Evolutionary conservation across 305 asterid genomes (phyloP), one percentile per base, ranked within the genome.

Genomic region (Coffea humblotiana): DNA sequence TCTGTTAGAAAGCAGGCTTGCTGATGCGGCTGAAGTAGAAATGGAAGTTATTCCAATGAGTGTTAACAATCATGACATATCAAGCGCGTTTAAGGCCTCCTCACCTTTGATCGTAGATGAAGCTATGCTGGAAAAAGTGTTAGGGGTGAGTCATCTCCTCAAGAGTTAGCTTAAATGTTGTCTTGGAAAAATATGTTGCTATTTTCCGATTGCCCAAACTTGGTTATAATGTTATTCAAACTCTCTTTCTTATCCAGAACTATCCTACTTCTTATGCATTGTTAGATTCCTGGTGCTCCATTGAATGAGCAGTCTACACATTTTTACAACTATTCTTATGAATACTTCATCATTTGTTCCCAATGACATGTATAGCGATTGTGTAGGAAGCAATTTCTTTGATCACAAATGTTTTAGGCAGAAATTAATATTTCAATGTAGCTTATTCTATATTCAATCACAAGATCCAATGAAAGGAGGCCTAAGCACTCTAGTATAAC

Each of bases 11-110:
- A 88, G 91, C 82, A 93, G 96, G 85, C 89, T 96, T 69, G 93
- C 95, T 81, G 97, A 91, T 83, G 97, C 90, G 81, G 96, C 96
- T 85, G 99, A 94, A 87, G 97, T 94, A 78, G 99, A 96, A 88
- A 91, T 94, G 98, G 99, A 96, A 89, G 97, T 96, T 78, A 94
- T 96, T 72, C 98, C 97, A 45, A 93, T 96, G 86, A 92, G 94
- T 80, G 91, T 89, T 67, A 92, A 92, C 85, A 92, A 86, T 82
- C 98, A 91, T 83, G 98, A 92, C 56, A 89, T 94, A 79, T 89
- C 98, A 65, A 88, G 81, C 87, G 94, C 96, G 47, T 91, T 92
- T 84, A 89, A 91, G 84, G 84, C 85, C 77, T 76, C 88, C 29
- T 87, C 96, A 77, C 93, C 97, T 85, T 85, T 91, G 88, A 78